phyloP scores from a whole-genome alignment of 2,329 filamentous ascomycete species.

The Mariannaea sp. region DNA sequence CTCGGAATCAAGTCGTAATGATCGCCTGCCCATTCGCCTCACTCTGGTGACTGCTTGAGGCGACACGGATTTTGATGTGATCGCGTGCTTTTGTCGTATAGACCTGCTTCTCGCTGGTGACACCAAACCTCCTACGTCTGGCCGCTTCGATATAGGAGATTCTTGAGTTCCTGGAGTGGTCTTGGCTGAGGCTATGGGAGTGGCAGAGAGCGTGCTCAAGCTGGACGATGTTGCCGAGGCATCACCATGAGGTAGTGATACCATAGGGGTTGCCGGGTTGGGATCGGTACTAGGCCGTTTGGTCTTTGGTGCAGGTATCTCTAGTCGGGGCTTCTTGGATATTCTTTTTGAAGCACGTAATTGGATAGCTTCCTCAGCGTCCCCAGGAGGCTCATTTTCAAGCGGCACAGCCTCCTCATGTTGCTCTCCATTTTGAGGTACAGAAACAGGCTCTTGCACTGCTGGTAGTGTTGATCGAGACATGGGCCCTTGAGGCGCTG shows the following conservation, averaged over 20 bases:
- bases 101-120: slow-evolving; percentile 32
- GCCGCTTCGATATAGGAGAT: slow-evolving; percentile 35
- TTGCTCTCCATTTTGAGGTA: slow-evolving; percentile 21
- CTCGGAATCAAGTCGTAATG: slow-evolving; percentile 43
- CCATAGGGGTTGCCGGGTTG: slow-evolving; percentile 33
- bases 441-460: slow-evolving; percentile 6
- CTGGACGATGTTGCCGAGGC: slow-evolving; percentile 42
- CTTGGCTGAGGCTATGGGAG: slow-evolving; percentile 45
- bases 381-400: neutral
- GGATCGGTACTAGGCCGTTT: slow-evolving; percentile 32
- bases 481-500: slow-evolving; percentile 19
- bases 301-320: slow-evolving; percentile 33
- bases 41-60: slow-evolving; percentile 34
- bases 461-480: slow-evolving; percentile 23
- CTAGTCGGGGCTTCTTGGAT: slow-evolving; percentile 16
- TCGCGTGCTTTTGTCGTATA: slow-evolving; percentile 25
- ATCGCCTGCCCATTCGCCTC: slow-evolving; percentile 31
- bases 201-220: slow-evolving; percentile 47
- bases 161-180: slow-evolving; percentile 45
- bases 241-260: slow-evolving; percentile 18
- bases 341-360: slow-evolving; percentile 19
- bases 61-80: slow-evolving; percentile 34
- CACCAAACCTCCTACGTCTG: slow-evolving; percentile 29
- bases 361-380: neutral
- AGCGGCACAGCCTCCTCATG: neutral